Base-by-base conservation (phyloP, 306 rosid genomes). In the Spatholobus suberectus region DNA sequence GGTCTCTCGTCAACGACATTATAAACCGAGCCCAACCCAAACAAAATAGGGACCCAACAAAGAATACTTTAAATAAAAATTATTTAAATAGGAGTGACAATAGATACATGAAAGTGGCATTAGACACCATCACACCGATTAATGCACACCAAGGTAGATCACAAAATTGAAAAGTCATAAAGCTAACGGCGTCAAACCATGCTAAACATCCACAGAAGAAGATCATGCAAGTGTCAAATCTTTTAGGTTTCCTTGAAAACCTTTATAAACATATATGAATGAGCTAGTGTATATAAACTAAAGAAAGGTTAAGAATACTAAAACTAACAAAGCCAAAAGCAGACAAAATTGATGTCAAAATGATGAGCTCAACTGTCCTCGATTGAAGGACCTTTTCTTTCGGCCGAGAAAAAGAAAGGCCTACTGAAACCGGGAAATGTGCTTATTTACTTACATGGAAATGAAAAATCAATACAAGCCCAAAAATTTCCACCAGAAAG, bases 401-500 rank as follows among this genome's bases (percentile, higher is more conserved):
- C 1, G 81, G 88, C 88, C 86, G 62, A 24, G 69, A 67, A 77
- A 61, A 84, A 83, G 71, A 72, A 57, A 73, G 61, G 72, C 72
- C 81, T 24, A 46, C 5, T 37, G 77, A 54, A 63, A 40, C 68
- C 47, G 77, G 29, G 76, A 83, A 73, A 73, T 78, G 81, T 74
- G 73, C 54, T 58, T 68, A 78, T 87, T 82, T 87, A 86, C 89
- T 87, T 86, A 57, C 87, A 84, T n/a, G 46, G 67, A 73, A 81
- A 86, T 70, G 73, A 63, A 51, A 76, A 72, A 34, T 93, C 92
- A 96, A 73, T 90, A 96, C 68, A 94, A 85, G 41, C 98, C 98
- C 84, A 92, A 88, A 89, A 96, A 84, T 85, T 92, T 96, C 98
- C 99, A 96, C 99, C 99, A 96, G 52, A 93, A 29, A 61, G 88